Evolutionary conservation across 441 rosid genomes (phyloP), one percentile per base, ranked within the genome.

Genomic region (Corymbia calophylla): DNA sequence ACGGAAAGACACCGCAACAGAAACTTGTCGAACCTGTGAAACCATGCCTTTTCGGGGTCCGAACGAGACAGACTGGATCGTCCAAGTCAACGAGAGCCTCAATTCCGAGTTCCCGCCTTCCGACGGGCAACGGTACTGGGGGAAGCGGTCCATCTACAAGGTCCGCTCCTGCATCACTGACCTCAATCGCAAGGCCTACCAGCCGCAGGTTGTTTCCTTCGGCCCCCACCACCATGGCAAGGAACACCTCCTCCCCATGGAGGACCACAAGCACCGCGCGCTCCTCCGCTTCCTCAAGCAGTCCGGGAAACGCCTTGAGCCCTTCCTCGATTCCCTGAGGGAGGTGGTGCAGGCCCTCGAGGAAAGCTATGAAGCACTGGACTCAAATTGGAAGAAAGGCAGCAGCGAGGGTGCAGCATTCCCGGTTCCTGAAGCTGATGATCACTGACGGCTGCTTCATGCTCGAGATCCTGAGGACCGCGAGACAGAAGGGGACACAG

Each of bases 361-460:
- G 89, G 94, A 91, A 21, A 89, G 91, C 9, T 94, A 94, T 27
- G 91, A 91, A 27, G 88, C 88, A 9, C 94, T 94, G 44, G 90
- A 89, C 58, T 58, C 32, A 8, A 13, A 60, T 39, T 92, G 94
- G 94, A 39, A 86, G 19, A 87, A 84, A 6, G 87, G 88, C 21
- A 9, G 81, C 11, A 47, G 27, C 27, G 7, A 62, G 8, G 70
- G 32, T 32, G 2, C 0, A 9, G 70, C 32, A 15, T 18, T 6
- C 31, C n/a, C 18, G 35, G 23, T 91, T 93, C 84, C 87, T 94
- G 87, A 91, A 89, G 81, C 23, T 94, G 91, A 93, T 93, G 96
- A 91, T 94, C 66, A 87, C 92, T 21, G 95, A 94, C 64, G 95
- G 96, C 5, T 94, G 94, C 51, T 94, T 94, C 90, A 93, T 94